Evolutionary conservation across 2,329 filamentous ascomycete species (phyloP), one percentile per base, ranked within the genome.

Genomic region (Paraconiothyrium brasiliense): DNA sequence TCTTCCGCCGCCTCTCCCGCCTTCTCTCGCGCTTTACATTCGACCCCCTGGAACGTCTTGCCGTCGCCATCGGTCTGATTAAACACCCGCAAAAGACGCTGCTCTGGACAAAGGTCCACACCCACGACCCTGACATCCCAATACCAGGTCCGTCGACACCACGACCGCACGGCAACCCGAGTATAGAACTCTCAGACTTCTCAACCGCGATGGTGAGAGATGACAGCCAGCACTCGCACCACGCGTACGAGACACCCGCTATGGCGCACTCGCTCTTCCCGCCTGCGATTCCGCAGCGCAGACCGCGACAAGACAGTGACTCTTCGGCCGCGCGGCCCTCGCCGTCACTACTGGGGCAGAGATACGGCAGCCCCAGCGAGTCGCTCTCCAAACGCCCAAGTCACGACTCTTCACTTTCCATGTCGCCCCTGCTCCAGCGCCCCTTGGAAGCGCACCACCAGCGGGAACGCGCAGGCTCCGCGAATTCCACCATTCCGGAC

Each of bases 1-100:
- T 50, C 16, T 41, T 65, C 37, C 69, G 70, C 2, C 11, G 39
- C 1, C 3, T 60, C 2, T 60, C 61, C 20, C 67, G 70, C 3
- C 47, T 61, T 8, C 3, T 70, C 24, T 62, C 61, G 1, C 49
- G 30, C 14, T 64, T 48, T 11, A 70, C 68, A 0, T 51, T 72
- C 3, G 47, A 62, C 14, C 66, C 57, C 2, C 14, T 70, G 10
- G 64, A 70, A n/a, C 60, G 57, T 14, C 22, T 73, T 9, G 63
- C 60, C 13, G 43, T 63, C 0, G 43, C 48, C 10, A 32, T 65
- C 1, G 65, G 69, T 1, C 51, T 72, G 0, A 67, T 70, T n/a
- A 71, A 70, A 37, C 59, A 61, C 16, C 65, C 43, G 3, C 69
- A 72, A 30, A 64, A 69, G n/a, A 74, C 70, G 4, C 56, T 74